Base-by-base conservation (phyloP, 129 eudicot genomes). In the Ambrosia trifida region DNA sequence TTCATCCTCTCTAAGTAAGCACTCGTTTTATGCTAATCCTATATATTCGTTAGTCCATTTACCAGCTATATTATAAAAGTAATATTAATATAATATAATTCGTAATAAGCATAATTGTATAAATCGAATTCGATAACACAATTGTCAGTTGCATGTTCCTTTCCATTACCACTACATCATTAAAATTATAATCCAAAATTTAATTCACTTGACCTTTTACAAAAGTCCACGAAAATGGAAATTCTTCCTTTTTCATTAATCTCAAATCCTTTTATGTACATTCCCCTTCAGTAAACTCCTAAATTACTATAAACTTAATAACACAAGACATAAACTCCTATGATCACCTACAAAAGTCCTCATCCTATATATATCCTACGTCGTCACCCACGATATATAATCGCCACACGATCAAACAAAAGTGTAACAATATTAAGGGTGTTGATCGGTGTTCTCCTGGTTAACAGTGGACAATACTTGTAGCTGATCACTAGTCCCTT, bases 381-480 rank as follows among this genome's bases (percentile, higher is more conserved):
- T 44, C 2, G 16, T 44, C 63, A 40, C 60, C 40, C 68, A 3
- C 60, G 66, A 66, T n/a, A n/a, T n/a, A n/a, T 66, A 58, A 4
- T 58, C 28, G 14, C 68, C 73, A 52, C 11, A 64, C 69, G 58
- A 47, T 60, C 33, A 30, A 24, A 2, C 58, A 24, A 57, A 16
- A 57, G n/a, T 1, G 13, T 10, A 70, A 31, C 9, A 8, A 40
- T 9, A 49, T 12, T 24, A 53, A 31, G 9, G 47, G 3, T 10
- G 11, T 9, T 54, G 62, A 67, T 76, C 31, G 17, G 68, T 5
- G 28, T 52, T 46, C 44, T 68, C 75, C 19, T 13, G 51, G 43
- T 68, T 61, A 62, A 20, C 82, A 38, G 43, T 73, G 76, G 3
- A 62, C 69, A 69, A 66, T 7, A 63, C 52, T 69, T 70, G 74